phyloP scores from a whole-genome alignment of 768 basidiomycete species.

The Dacryopinax spathularia region DNA sequence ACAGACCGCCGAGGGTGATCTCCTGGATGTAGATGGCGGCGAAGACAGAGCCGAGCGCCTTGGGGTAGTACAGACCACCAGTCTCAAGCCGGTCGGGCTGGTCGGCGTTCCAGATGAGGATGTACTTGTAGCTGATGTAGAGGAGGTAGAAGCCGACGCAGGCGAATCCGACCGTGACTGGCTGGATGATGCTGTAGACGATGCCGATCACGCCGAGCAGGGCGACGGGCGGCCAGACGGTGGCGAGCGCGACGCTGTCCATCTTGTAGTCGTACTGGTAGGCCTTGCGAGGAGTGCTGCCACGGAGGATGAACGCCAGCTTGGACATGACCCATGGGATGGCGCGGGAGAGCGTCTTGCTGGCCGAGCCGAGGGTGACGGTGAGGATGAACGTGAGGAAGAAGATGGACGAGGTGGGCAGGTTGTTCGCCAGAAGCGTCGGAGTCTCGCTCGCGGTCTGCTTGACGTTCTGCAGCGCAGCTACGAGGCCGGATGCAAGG shows the following conservation, averaged over 20 bases:
- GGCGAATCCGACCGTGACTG: conserved; percentile 23
- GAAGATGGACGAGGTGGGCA: conserved; percentile 77
- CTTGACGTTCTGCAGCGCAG: conserved; percentile 47
- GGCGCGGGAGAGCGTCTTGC: conserved; percentile 19
- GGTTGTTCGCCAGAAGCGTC: conserved; percentile 52
- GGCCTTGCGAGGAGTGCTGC: conserved; percentile 24
- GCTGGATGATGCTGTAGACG: conserved; percentile 27
- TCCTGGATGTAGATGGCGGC: conserved; percentile 24
- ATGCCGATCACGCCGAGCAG: conserved; percentile 23
- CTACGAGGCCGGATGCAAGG: conserved; percentile 66
- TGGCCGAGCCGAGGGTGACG: conserved; percentile 3
- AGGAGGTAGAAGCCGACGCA: conserved; percentile 22
- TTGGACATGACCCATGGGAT: conserved; percentile 21
- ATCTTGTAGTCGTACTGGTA: conserved; percentile 16
- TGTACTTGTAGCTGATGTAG: conserved; percentile 25
- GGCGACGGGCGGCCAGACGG: conserved; percentile 18
- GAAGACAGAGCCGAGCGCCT: conserved; percentile 26
- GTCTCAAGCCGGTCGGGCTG: conserved; percentile 25
- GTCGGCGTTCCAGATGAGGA: conserved; percentile 25
- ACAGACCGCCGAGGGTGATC: conserved; percentile 24
- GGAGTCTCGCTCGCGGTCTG: conserved; percentile 59
- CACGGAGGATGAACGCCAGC: conserved; percentile 19
- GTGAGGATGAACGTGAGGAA: conserved; percentile 22
- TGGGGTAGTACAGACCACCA: conserved; percentile 29
- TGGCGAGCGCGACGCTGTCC: conserved; percentile 11